These are phyloP conservation scores for Cladorrhinum sp. DNA, from an alignment of 2,329 filamentous ascomycete species.

Conservation along the genomic window DNA sequence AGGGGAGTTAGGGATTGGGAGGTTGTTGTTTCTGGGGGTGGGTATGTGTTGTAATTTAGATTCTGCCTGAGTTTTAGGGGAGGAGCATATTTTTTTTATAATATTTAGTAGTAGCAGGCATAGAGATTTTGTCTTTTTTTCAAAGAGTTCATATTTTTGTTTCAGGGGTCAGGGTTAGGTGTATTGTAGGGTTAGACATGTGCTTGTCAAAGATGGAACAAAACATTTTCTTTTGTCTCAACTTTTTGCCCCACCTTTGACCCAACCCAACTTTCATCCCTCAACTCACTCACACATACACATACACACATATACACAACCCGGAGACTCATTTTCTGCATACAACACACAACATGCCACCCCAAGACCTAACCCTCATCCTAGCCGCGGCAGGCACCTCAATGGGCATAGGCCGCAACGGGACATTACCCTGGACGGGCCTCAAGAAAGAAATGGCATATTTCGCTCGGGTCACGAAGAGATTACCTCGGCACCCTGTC, in stretches of 20 bases:
- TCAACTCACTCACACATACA: not conserved
- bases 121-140: not conserved
- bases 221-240: not conserved
- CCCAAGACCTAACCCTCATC: conserved; percentile 74
- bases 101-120: not conserved
- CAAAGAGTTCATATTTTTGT: not conserved
- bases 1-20: conserved; percentile 77
- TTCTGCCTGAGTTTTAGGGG: conserved; percentile 1
- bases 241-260: not conserved
- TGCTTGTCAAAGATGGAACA: no score
- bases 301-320: no score
- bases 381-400: conserved; percentile 79
- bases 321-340: not conserved
- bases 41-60: conserved; percentile 64
- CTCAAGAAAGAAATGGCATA: conserved; percentile 92
- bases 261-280: no score
- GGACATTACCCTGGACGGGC: conserved; percentile 82
- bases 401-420: conserved; percentile 82
- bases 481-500: conserved; percentile 40
- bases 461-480: conserved; percentile 85
- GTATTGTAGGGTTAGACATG: no score
- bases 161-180: no score
- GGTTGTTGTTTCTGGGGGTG: conserved; percentile 55
- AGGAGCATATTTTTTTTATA: not conserved
- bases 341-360: conserved; percentile 11